phyloP scores from a whole-genome alignment of 139 green algal genomes.

The Chlorella sp. region DNA sequence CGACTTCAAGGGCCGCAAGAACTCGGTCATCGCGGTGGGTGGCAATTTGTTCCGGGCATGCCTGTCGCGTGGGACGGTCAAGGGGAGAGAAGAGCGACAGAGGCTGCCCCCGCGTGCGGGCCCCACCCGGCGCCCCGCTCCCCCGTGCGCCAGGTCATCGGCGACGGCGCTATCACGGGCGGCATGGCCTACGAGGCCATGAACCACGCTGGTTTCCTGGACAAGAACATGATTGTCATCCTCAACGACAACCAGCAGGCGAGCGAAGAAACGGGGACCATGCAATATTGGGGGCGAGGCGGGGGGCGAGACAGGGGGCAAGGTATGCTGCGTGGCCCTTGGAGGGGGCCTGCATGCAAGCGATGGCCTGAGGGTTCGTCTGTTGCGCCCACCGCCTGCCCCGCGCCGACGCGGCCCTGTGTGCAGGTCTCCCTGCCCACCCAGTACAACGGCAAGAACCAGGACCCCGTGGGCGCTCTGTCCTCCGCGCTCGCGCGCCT shows the following conservation, averaged over 20 bases:
- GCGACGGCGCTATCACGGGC: conserved; percentile 98
- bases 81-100: not conserved
- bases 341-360: too few relatives aligned
- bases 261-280: too few relatives aligned
- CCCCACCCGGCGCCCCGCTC: too few relatives aligned
- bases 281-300: too few relatives aligned
- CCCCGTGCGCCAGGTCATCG: conserved; percentile 95
- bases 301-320: too few relatives aligned
- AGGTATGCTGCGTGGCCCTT: too few relatives aligned
- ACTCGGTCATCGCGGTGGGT: conserved; percentile 53
- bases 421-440: conserved; percentile 97
- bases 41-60: too few relatives aligned
- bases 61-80: not conserved
- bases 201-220: conserved; percentile 99
- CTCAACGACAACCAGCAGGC: conserved; percentile 99
- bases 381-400: too few relatives aligned
- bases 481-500: conserved; percentile 86
- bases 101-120: not conserved
- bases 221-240: conserved; percentile 99
- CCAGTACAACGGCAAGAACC: conserved; percentile 95
- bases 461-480: conserved; percentile 96
- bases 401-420: too few relatives aligned
- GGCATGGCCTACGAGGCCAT: conserved; percentile 99
- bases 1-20: conserved; percentile 83
- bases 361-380: too few relatives aligned